phyloP scores from a whole-genome alignment of 2,329 filamentous ascomycete genomes.

The Colletotrichum sp. region DNA sequence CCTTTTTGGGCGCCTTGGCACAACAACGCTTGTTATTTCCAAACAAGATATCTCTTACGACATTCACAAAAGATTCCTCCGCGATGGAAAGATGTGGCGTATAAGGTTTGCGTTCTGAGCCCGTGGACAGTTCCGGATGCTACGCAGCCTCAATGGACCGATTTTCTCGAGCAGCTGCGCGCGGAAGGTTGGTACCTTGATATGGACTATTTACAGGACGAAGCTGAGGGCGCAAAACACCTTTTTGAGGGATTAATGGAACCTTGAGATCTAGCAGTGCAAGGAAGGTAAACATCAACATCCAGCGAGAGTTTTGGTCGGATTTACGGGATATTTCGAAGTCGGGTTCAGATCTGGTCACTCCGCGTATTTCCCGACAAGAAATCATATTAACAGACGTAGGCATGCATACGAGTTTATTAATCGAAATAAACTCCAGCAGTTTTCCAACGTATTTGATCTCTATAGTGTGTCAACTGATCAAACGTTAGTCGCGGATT shows the following conservation, averaged over 20 bases:
- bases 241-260: not conserved
- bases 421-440: accelerated
- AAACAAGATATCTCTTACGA: not conserved
- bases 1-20: not conserved
- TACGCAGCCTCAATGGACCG: not conserved
- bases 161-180: not conserved
- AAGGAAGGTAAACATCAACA: not conserved
- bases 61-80: not conserved
- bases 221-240: not conserved
- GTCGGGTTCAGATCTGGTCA: not conserved
- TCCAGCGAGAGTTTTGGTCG: not conserved
- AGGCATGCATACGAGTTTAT: accelerated
- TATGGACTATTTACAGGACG: not conserved
- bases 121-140: not conserved
- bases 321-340: not conserved
- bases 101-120: not conserved
- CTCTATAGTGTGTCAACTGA: too few species aligned
- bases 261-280: not conserved
- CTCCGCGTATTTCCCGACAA: too few species aligned
- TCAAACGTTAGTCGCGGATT: too few species aligned
- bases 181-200: not conserved
- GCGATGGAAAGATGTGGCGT: not conserved
- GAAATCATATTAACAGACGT: accelerated
- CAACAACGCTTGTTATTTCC: not conserved
- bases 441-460: not conserved